Base-by-base conservation (phyloP, 2,329 filamentous ascomycete species). In the Apiospora saccharicola region DNA sequence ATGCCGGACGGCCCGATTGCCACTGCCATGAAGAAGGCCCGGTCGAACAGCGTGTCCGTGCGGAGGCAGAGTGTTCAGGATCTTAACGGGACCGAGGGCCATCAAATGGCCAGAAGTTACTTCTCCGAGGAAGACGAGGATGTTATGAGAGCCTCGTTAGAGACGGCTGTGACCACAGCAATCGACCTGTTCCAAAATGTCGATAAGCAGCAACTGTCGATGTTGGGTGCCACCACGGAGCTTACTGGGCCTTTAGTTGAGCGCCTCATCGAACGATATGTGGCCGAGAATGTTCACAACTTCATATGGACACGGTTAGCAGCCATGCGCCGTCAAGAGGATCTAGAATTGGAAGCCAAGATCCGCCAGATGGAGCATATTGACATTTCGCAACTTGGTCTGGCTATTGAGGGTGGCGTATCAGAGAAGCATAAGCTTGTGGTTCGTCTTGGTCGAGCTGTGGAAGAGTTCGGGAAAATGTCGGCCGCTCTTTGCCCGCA, bases 141-240 rank as follows among this genome's bases (percentile, higher is more conserved):
- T 76, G 88, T 94, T 43, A 96, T 99, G 92, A 89, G 96, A 71
- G 91, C 91, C 30, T 94, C 95, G 22, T 85, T 98, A 19, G 96
- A 99, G 82, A 97, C 94, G 1, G 95, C 96, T 1, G 94, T 99
- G 14, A 98, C 94, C 13, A 90, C 93, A 13, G 96, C 95, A 0
- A 98, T 99, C 76, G 96, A 99, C 78, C 87, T 98, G 0, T 99
- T 99, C 76, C 96, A 98, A 78, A 91, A 92, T 73, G 96, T 99
- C 7, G 96, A 99, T 80, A 98, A 98, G 81, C 94, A 97, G 78
- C 96, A 98, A 78, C 86, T 99, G 41, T 98, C 96, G 3, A 87
- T 97, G 47, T 87, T 99, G 5, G 96, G 95, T 24, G 94, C 95
- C 5, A 98, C 95, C 1, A 99, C 97, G 2, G 95, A 98, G 79